Evolutionary conservation across 2,329 filamentous ascomycete species (phyloP), one percentile per base, ranked within the genome.

Genomic region (Lecanicillium sp.): DNA sequence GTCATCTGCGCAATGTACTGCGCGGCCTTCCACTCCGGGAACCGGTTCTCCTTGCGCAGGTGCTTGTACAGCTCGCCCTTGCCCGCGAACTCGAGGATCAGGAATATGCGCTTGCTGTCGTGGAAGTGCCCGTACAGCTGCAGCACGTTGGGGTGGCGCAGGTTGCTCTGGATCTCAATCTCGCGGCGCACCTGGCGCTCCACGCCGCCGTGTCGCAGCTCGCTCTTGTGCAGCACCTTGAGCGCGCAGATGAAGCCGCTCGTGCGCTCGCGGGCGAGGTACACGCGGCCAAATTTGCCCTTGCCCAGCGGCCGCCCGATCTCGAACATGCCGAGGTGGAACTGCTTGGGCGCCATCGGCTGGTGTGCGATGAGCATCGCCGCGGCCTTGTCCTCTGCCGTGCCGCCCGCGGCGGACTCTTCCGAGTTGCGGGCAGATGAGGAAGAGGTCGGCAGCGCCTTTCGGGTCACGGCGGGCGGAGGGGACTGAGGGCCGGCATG

Each of bases 271-370:
- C 87, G 84, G 41, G 87, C 87, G 23, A 94, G 79, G 62, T 94
- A 94, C 3, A 94, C 88, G 38, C 87, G 79, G 2, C 87, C 87
- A 60, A 93, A 94, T 63, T 93, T 94, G 54, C 87, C 87, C 69
- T 93, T 93, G 45, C 87, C 87, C 3, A 94, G 73, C 1, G 87
- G 87, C 56, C 88, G 86, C 32, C 87, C 87, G 55, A 94, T 95
- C 66, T 95, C 90, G 64, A 95, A 95, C 87, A 94, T 94, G 67
- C 88, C 87, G 4, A 95, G 79, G 62, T 95, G 88, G 68, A 90
- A 90, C 56, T 89, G 67, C 57, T 80, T 83, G 36, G 76, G 77
- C 17, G 70, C 49, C 53, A 64, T 60, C 30, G 81, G 75, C 60
- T 84, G 79, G 40, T 83, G 75, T 50, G 77, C 71, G 47, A 84